Evolutionary conservation across 805 yeast genomes (phyloP).

Genomic region (Kuraishia ogatae): DNA sequence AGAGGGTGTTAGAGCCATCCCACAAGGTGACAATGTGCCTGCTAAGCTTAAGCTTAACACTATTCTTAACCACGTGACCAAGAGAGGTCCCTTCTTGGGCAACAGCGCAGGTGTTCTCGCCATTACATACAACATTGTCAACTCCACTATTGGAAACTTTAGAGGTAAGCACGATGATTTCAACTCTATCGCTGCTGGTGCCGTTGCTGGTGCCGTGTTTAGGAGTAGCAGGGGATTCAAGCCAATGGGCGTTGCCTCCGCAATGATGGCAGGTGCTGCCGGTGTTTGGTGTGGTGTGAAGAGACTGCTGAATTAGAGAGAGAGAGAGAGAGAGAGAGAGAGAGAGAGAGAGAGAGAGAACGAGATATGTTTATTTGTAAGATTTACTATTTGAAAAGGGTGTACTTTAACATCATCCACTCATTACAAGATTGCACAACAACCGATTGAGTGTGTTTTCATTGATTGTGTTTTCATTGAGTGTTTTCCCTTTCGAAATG

Average conservation of each 20-base stretch:
- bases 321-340: background rate
- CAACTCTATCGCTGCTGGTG: conserved; percentile 85
- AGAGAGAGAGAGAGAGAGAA: background rate
- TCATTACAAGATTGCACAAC: background rate
- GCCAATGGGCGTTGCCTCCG: conserved; percentile 85
- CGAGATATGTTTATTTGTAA: background rate
- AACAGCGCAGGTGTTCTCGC: conserved; percentile 94
- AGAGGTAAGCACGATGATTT: conserved; percentile 86
- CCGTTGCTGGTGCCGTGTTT: conserved; percentile 85
- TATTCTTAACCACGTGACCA: conserved; percentile 82
- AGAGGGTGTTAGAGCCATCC: conserved; percentile 77
- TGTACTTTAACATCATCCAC: background rate
- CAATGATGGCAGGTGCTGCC: conserved; percentile 80
- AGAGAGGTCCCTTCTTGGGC: conserved; percentile 93
- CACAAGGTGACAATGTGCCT: conserved; percentile 51
- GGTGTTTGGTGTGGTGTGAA: conserved; percentile 90
- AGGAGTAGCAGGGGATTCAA: conserved; percentile 76
- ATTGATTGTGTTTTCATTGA: background rate
- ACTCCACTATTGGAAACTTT: conserved; percentile 65
- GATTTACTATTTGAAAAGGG: background rate
- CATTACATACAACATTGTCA: conserved; percentile 76
- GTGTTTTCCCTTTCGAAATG: background rate
- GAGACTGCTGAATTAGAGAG: conserved; percentile 13
- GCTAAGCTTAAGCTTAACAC: conserved; percentile 83
- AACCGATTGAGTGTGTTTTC: background rate